Evolutionary conservation across 768 basidiomycete species (phyloP), one percentile per base, ranked within the genome.

Genomic region (Hygrocybe punicea): DNA sequence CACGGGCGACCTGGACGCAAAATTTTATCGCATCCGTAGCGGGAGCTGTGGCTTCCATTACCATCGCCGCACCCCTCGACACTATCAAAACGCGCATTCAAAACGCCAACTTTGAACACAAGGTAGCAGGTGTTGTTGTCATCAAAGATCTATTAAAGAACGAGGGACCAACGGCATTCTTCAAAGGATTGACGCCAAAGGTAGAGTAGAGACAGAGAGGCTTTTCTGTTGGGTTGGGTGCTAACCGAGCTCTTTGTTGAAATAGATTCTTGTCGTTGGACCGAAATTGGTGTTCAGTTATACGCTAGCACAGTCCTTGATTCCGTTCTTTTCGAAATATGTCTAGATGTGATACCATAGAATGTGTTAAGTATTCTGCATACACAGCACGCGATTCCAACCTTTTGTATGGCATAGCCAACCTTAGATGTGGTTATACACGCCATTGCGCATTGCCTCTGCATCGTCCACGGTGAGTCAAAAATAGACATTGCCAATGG

Each of bases 201-300:
- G 93, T 94, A 34, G 19, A 29, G 29, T 29, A 8, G 29, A 29
- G 29, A 21, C 37, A 40, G 39, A 59, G 17, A 78, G 36, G 10
- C 10, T 24, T 7, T 21, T 19, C 24, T 14, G 44, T 1, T 19
- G 34, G 14, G 34, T 56, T 72, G 73, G 72, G 34, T 75, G 75
- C 65, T 76, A 73, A 10, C 68, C 72, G n/a, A n/a, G n/a, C n/a
- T n/a, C n/a, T n/a, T n/a, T n/a, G 13, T 70, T 46, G 13, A n/a
- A n/a, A n/a, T 63, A 95, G 92, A 90, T 96, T 64, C 80, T 98
- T 46, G 93, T 98, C 59, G 94, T 98, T 36, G 95, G 94, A 51
- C 96, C 96, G 39, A 98, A 98, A 76, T 85, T 98, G 35, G 93
- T 98, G 64, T 98, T 98, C 82, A 93, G 91, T 65, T 98, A 96